Base-by-base conservation (phyloP, 2,329 filamentous ascomycete genomes). In the Alternaria postmessia region DNA sequence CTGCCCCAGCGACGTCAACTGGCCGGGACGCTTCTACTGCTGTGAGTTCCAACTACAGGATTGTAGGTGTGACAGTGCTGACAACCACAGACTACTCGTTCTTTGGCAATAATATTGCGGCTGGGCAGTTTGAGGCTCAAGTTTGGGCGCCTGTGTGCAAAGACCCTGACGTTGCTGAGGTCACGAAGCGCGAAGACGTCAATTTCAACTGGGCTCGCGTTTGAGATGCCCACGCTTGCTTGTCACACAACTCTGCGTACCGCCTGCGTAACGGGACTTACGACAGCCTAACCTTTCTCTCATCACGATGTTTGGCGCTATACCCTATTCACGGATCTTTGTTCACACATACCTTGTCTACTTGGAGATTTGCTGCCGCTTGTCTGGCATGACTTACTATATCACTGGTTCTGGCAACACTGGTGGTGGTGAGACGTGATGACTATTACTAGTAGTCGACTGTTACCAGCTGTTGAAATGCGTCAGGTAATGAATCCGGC, bases 11-110 rank as follows among this genome's bases (percentile, higher is more conserved):
- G 42, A 56, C 18, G 66, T 65, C 16, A 32, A 63, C 18, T 74
- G 54, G 52, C 71, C 75, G 2, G 74, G 61, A n/a, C 76, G 76
- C 54, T 64, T 78, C 59, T 76, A 74, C 63, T 78, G 76, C 73
- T 76, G 76, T 77, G 57, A 68, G 76, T 68, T 16, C 8, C 18
- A 38, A 5, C 8, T 12, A 14, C 4, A 8, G 5, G 2, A 36
- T 3, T 16, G 9, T 11, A 2, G 3, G 8, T 2, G 1, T 0
- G 5, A 11, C 4, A 12, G 16, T 38, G 3, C 64, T 73, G 41
- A 76, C 47, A 7, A 1, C 6, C 3, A 12, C 43, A 78, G 75
- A 75, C 66, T 78, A 78, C 60, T 69, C 73, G 24, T 68, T 54
- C 47, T 65, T 60, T 41, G 75, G 75, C 63, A 78, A 78, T 67